Percentiles rank a stretch among this genome's conserved stretches.
These are phyloP conservation scores for Mortierella sp. DNA, from an alignment of 371 early-diverging fungal species.

Conservation along the genomic window DNA sequence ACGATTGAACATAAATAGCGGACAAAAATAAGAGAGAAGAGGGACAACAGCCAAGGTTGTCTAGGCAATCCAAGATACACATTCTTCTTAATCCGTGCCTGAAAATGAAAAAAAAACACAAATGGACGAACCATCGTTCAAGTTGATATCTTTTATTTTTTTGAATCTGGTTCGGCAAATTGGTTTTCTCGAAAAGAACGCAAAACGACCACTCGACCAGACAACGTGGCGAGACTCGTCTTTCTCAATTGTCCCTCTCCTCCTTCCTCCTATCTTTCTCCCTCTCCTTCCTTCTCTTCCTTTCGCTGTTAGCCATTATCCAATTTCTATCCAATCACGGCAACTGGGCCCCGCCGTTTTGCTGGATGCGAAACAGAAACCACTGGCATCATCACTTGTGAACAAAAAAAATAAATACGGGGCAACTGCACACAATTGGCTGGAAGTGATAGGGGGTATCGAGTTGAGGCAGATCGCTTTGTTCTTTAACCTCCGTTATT, in stretches of 20 bases:
- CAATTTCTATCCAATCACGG: background rate
- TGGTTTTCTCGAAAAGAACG: slow-evolving; percentile 7
- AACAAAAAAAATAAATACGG: background rate
- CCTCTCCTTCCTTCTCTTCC: background rate
- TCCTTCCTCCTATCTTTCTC: background rate
- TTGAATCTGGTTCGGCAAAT: background rate
- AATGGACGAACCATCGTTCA: background rate
- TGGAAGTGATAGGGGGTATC: background rate
- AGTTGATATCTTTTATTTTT: background rate
- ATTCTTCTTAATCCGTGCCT: background rate
- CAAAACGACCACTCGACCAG: background rate
- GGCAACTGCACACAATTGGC: background rate
- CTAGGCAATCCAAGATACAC: background rate
- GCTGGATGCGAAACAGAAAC: slow-evolving; percentile 15
- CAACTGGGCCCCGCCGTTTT: slow-evolving; percentile 7
- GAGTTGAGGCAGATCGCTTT: background rate
- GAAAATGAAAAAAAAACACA: background rate
- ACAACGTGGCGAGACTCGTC: slow-evolving; percentile 3
- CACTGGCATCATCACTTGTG: background rate
- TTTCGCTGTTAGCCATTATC: background rate
- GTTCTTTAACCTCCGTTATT: background rate
- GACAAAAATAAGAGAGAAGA: background rate
- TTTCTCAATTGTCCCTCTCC: background rate
- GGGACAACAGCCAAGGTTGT: background rate
- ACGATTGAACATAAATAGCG: background rate